These are phyloP conservation scores for Hypoxylon rubiginosum DNA, from an alignment of 2,329 filamentous ascomycete species.

Conservation along the genomic window DNA sequence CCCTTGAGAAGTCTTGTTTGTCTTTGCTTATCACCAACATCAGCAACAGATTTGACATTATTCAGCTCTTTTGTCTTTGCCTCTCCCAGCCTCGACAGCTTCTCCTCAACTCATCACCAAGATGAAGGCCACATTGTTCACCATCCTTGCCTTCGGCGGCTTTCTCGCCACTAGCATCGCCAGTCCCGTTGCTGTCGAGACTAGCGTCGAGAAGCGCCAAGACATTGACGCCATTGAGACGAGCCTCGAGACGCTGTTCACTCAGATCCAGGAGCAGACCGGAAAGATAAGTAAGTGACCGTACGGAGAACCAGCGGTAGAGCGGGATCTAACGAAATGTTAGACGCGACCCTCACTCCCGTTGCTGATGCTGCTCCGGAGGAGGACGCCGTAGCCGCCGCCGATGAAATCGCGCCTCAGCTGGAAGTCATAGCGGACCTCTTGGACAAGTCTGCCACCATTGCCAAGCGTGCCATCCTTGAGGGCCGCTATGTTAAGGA, in stretches of 20 bases:
- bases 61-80: conserved; percentile 12
- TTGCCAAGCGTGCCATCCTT: conserved; percentile 42
- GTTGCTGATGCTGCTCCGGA: conserved; percentile 38
- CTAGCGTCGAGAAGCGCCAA: conserved; percentile 44
- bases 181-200: conserved; percentile 39
- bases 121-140: conserved; percentile 47
- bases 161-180: conserved; percentile 46
- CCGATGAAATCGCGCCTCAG: conserved; percentile 43
- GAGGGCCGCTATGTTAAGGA: conserved; percentile 39
- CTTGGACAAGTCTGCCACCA: conserved; percentile 34
- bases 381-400: conserved; percentile 33
- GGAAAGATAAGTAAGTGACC: conserved; percentile 43
- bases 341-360: conserved; percentile 42
- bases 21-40: conserved; percentile 25
- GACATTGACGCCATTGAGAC: conserved; percentile 42
- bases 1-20: neutral
- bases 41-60: conserved; percentile 25
- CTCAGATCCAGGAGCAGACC: conserved; percentile 46
- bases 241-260: conserved; percentile 40
- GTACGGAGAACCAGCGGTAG: neutral
- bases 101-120: conserved; percentile 31
- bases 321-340: conserved; percentile 24
- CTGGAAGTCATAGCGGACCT: conserved; percentile 43
- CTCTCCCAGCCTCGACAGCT: conserved; percentile 12
- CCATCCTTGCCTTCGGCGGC: conserved; percentile 46